Percentiles rank a stretch among this genome's conserved stretches.
These are phyloP conservation scores for Adansonia digitata DNA, from an alignment of 345 rosid species.

Conservation along the genomic window DNA sequence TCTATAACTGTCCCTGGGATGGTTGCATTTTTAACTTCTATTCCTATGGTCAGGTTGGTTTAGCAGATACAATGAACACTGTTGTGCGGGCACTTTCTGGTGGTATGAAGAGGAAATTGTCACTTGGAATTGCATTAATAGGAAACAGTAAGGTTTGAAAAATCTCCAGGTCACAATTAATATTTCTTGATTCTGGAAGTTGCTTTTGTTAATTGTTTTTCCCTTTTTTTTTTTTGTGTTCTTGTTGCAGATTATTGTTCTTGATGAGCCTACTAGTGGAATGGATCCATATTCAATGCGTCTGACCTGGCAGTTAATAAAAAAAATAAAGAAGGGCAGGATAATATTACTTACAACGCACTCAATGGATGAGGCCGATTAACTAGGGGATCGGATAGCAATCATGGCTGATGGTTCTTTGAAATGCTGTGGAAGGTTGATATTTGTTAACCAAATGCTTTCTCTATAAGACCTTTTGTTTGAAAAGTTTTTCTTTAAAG, in stretches of 20 bases:
- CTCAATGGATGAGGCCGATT: slow-evolving; percentile 99
- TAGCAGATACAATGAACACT: slow-evolving; percentile 84
- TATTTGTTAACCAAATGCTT: slow-evolving; percentile 5
- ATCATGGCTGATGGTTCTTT: slow-evolving; percentile 96
- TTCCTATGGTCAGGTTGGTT: slow-evolving; percentile 68
- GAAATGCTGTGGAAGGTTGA: slow-evolving; percentile 94
- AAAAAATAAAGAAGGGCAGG: slow-evolving; percentile 81
- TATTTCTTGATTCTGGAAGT: slow-evolving; percentile 11
- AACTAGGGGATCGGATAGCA: slow-evolving; percentile 94
- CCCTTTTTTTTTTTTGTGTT: slow-evolving; percentile 11
- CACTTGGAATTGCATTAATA: slow-evolving; percentile 91
- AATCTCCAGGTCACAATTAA: not conserved
- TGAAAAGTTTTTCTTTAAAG: not conserved
- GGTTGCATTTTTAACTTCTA: slow-evolving; percentile 9
- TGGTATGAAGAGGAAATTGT: slow-evolving; percentile 98
- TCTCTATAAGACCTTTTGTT: not conserved
- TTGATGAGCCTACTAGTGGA: slow-evolving; percentile 99
- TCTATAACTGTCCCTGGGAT: not conserved
- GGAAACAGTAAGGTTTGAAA: slow-evolving; percentile 81
- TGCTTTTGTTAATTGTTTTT: slow-evolving; percentile 12
- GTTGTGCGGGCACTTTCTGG: slow-evolving; percentile 89
- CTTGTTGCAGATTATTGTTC: slow-evolving; percentile 69
- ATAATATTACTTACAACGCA: slow-evolving; percentile 90
- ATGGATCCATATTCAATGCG: slow-evolving; percentile 99
- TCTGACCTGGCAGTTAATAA: slow-evolving; percentile 92